These are phyloP conservation scores for Bipolaris cookei DNA, from an alignment of 2,329 filamentous ascomycete species.

Conservation along the genomic window DNA sequence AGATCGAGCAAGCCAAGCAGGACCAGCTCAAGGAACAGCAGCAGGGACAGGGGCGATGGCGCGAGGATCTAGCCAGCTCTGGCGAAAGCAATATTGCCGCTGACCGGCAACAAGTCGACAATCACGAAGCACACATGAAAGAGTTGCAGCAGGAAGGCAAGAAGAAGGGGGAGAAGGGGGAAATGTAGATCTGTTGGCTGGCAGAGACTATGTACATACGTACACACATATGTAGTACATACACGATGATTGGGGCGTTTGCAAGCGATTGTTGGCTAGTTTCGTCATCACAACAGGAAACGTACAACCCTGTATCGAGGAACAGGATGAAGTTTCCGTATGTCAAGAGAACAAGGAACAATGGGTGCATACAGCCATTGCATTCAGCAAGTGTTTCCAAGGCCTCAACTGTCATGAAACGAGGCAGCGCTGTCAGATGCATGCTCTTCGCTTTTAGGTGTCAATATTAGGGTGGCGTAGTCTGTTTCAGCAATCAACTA, in stretches of 20 bases:
- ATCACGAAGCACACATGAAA: slow-evolving; percentile 53
- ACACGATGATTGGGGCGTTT: background rate
- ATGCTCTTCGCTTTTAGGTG: background rate
- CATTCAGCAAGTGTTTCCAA: background rate
- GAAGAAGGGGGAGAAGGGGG: slow-evolving; percentile 50
- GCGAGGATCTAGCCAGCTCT: slow-evolving; percentile 52
- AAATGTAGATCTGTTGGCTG: slow-evolving; percentile 20
- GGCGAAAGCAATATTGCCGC: slow-evolving; percentile 53
- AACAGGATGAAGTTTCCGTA: too few species aligned
- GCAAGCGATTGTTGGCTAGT: background rate
- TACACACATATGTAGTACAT: too few species aligned
- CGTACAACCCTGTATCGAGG: too few species aligned
- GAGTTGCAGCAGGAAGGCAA: slow-evolving; percentile 54
- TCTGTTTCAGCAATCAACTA: background rate
- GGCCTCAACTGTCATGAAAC: background rate
- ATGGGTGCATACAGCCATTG: background rate
- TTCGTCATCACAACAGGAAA: background rate
- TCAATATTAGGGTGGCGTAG: background rate
- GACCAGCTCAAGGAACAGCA: slow-evolving; percentile 54
- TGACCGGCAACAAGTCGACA: slow-evolving; percentile 51
- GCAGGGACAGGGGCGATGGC: slow-evolving; percentile 52
- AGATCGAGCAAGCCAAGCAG: slow-evolving; percentile 54
- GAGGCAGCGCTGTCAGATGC: background rate
- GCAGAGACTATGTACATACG: background rate
- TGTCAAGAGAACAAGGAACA: background rate